phyloP scores from a whole-genome alignment of 192 early-diverging fungal genomes.

The Coemansia sp. region DNA sequence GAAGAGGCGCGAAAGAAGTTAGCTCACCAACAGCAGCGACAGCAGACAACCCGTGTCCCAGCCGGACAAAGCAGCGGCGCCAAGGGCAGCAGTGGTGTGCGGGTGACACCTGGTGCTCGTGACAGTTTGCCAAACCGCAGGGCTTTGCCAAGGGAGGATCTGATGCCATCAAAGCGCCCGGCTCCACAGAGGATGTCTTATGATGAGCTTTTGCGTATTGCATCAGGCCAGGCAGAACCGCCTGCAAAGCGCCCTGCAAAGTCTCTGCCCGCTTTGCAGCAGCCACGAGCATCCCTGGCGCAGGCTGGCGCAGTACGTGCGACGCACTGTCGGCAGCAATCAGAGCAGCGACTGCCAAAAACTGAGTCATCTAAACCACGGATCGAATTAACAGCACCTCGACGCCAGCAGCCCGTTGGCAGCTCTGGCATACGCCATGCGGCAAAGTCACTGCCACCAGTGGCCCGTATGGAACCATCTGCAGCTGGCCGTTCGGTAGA shows the following conservation, averaged over 20 bases:
- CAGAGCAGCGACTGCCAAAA: background rate
- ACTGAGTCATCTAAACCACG: background rate
- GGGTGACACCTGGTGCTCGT: background rate
- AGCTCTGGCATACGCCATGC: background rate
- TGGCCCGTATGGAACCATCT: background rate
- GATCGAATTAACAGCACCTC: background rate
- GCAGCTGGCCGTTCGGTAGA: background rate
- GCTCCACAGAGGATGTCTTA: slow-evolving; percentile 27
- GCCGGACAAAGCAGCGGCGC: background rate
- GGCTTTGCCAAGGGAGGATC: background rate
- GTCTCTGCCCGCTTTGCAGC: background rate
- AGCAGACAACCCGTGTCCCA: background rate
- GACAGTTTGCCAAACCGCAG: background rate
- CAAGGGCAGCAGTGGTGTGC: background rate
- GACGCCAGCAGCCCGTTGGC: slow-evolving; percentile 1
- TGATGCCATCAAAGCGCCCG: background rate
- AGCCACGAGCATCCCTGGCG: background rate
- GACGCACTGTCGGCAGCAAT: slow-evolving; percentile 1
- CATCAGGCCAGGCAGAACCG: slow-evolving; percentile 14
- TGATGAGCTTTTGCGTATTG: slow-evolving; percentile 48
- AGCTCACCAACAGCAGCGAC: slow-evolving; percentile 5
- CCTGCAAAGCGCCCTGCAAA: background rate
- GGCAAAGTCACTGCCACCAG: background rate
- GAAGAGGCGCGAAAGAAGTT: slow-evolving; percentile 1
- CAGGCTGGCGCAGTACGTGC: background rate